Evolutionary conservation across 495 filamentous ascomycete species (phyloP).

Genomic region (Tuber melanosporum): DNA sequence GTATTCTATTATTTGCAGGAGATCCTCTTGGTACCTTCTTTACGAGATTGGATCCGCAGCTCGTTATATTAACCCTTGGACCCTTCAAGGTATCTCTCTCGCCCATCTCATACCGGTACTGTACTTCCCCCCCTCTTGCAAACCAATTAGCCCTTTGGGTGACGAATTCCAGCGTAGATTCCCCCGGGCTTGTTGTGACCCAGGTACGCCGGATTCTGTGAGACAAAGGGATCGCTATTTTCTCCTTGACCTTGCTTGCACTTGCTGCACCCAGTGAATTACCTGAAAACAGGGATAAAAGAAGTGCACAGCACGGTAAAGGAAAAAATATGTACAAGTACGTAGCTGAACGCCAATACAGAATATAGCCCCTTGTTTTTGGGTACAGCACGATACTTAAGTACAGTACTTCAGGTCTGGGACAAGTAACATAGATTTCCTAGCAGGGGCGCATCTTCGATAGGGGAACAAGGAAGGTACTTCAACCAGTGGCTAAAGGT

Average conservation of each 20-base stretch:
- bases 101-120: background rate
- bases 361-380: background rate
- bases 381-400: background rate
- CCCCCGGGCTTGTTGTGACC: background rate
- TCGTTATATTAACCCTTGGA: background rate
- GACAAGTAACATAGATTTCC: background rate
- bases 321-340: background rate
- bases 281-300: background rate
- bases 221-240: background rate
- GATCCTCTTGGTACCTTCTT: background rate
- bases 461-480: background rate
- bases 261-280: background rate
- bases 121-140: background rate
- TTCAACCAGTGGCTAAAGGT: background rate
- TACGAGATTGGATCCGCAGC: background rate
- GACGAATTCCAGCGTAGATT: background rate
- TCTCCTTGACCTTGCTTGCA: background rate
- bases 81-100: background rate
- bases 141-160: background rate
- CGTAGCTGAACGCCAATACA: background rate
- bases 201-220: background rate
- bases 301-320: background rate
- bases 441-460: background rate
- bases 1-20: background rate
- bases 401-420: background rate